Evolutionary conservation across 306 rosid species (phyloP).

Genomic region (Casuarina glauca): DNA sequence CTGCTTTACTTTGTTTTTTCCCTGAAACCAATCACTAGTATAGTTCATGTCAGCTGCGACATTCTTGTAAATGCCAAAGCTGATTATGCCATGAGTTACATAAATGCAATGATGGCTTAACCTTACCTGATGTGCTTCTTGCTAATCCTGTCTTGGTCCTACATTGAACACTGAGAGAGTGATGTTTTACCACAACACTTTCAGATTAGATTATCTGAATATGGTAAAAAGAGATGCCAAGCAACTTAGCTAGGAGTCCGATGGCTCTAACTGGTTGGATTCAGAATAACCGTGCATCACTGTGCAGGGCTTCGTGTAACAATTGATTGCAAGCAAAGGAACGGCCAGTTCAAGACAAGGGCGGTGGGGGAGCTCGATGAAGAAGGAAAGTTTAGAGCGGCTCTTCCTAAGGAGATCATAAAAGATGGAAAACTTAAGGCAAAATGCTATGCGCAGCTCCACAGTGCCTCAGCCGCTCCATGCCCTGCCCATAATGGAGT

Average conservation of each 20-base stretch:
- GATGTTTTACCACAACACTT: too few relatives aligned
- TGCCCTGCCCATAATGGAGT: conserved; percentile 64
- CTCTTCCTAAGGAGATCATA: conserved; percentile 55
- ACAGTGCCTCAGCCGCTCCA: conserved; percentile 61
- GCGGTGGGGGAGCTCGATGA: conserved; percentile 58
- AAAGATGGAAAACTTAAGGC: conserved; percentile 55
- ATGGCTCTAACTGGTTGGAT: not conserved
- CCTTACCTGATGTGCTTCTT: not conserved
- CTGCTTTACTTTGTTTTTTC: not conserved
- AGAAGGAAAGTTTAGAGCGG: conserved; percentile 70
- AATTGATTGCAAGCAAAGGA: conserved; percentile 66
- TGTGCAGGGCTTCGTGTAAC: conserved; percentile 64
- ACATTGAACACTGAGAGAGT: too few relatives aligned
- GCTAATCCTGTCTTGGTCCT: not conserved
- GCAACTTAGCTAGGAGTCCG: too few relatives aligned
- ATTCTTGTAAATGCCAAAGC: not conserved
- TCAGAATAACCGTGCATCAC: not conserved
- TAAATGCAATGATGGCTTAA: not conserved
- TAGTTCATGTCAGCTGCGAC: not conserved
- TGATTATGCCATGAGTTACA: not conserved
- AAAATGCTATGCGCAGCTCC: conserved; percentile 85
- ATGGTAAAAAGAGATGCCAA: too few relatives aligned
- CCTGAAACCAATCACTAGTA: not conserved
- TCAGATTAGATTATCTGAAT: too few relatives aligned
- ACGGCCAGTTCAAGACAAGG: conserved; percentile 60